Evolutionary conservation across 1,284 basidiomycete genomes (phyloP).

Genomic region (Rhizopogon parksii): DNA sequence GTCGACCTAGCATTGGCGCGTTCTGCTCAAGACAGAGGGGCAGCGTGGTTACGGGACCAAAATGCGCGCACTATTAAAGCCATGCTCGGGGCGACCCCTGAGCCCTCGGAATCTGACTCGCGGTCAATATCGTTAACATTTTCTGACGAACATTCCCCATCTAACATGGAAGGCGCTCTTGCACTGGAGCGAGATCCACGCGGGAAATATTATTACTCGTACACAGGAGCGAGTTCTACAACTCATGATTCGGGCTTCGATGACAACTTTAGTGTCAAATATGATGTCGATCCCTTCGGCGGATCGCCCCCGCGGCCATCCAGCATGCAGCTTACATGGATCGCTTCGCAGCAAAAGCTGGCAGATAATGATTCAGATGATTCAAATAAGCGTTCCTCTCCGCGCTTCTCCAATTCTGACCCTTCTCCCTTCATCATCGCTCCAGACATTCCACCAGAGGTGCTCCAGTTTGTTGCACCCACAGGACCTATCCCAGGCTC

Average conservation of each 20-base stretch:
- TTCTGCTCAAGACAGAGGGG: slow-evolving; percentile 56
- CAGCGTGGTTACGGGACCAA: slow-evolving; percentile 79
- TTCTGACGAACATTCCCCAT: slow-evolving; percentile 27
- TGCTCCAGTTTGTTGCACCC: slow-evolving; percentile 45
- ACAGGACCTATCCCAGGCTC: slow-evolving; percentile 52
- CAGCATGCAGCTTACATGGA: slow-evolving; percentile 58
- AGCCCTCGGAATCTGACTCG: slow-evolving; percentile 51
- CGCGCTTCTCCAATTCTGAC: slow-evolving; percentile 26
- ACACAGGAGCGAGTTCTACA: slow-evolving; percentile 47
- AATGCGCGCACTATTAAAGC: slow-evolving; percentile 55
- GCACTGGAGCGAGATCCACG: slow-evolving; percentile 57
- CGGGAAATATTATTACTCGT: slow-evolving; percentile 71
- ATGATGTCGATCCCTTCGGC: slow-evolving; percentile 23
- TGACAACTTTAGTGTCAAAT: slow-evolving; percentile 33
- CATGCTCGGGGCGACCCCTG: slow-evolving; percentile 54
- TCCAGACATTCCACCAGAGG: slow-evolving; percentile 43
- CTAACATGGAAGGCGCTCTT: slow-evolving; percentile 48
- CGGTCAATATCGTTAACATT: slow-evolving; percentile 34
- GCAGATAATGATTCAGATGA: slow-evolving; percentile 14
- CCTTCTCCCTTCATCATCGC: slow-evolving; percentile 27
- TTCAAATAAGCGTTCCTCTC: slow-evolving; percentile 15
- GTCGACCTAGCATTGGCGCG: slow-evolving; percentile 38
- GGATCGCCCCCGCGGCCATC: slow-evolving; percentile 37
- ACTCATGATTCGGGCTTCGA: slow-evolving; percentile 48
- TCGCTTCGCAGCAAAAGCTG: slow-evolving; percentile 41